A percentile compares a stretch with the other conserved stretches of the same genome.
Evolutionary conservation across 805 yeast genomes (phyloP).

Genomic region (Schwanniomyces vanrijiae): DNA sequence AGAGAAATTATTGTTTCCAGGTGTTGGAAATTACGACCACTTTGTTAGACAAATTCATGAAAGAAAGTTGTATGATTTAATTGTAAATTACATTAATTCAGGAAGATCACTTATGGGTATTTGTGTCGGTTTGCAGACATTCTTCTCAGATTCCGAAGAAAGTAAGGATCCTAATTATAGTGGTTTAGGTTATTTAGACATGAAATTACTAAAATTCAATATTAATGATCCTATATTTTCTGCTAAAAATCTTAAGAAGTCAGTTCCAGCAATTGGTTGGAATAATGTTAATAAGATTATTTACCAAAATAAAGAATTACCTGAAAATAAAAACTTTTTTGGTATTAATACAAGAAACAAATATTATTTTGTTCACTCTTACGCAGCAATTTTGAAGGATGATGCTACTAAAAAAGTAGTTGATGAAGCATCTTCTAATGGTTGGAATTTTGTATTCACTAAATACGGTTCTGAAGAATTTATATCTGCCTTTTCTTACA

Average conservation of each 20-base stretch:
- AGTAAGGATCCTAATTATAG: constrained; percentile 58
- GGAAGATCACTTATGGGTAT: constrained; percentile 94
- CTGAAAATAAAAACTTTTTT: constrained; percentile 42
- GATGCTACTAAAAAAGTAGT: constrained; percentile 24
- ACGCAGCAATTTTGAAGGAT: constrained; percentile 66
- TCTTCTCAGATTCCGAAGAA: constrained; percentile 77
- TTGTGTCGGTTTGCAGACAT: constrained; percentile 92
- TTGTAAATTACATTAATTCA: constrained; percentile 63
- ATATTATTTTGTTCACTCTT: constrained; percentile 95
- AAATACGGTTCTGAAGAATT: constrained; percentile 77
- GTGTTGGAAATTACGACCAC: constrained; percentile 97
- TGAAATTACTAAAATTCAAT: constrained; percentile 55
- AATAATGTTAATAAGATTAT: constrained; percentile 47
- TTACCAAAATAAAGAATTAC: constrained; percentile 20
- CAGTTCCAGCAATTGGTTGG: constrained; percentile 99
- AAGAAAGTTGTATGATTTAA: constrained; percentile 64
- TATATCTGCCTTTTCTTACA: constrained; percentile 76
- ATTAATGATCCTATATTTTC: constrained; percentile 33
- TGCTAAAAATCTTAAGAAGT: constrained; percentile 46
- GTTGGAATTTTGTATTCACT: constrained; percentile 75
- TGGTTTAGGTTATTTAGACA: constrained; percentile 49
- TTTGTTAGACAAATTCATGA: constrained; percentile 69
- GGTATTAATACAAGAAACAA: constrained; percentile 66
- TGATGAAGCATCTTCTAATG: constrained; percentile 27
- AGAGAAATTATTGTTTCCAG: constrained; percentile 75